Percentiles rank a stretch among this genome's conserved stretches.
Evolutionary conservation across 352 stramenopile genomes (phyloP).

Genomic region (Sclerospora graminicola): DNA sequence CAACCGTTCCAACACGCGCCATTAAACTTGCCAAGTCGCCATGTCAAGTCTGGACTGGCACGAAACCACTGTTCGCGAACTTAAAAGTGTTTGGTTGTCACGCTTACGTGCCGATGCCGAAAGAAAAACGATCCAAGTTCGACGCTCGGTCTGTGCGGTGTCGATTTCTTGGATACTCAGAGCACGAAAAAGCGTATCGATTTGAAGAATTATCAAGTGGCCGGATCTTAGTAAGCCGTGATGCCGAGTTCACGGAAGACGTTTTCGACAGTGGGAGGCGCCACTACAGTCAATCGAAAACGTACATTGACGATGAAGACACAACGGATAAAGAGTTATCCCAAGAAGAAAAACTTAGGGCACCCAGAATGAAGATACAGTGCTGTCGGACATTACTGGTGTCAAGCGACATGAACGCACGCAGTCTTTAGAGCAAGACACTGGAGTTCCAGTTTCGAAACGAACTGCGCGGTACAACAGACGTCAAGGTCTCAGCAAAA

Average conservation of each 20-base stretch:
- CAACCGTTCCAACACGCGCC: background rate
- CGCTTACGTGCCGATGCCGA: no score
- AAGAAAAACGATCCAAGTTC: no score
- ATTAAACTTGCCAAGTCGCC: background rate
- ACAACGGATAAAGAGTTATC: background rate
- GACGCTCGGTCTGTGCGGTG: no score
- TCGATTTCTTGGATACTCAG: background rate
- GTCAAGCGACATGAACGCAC: background rate
- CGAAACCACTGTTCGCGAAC: background rate
- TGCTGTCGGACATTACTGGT: no score
- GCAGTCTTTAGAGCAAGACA: background rate
- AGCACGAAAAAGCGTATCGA: background rate
- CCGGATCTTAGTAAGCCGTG: background rate
- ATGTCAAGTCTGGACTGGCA: background rate
- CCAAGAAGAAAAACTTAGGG: background rate
- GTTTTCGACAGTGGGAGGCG: background rate
- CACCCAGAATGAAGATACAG: no score
- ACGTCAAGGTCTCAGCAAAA: background rate
- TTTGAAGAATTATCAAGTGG: background rate
- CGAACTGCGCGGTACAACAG: background rate
- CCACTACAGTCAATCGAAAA: background rate
- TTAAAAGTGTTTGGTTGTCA: background rate
- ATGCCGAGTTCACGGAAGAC: background rate
- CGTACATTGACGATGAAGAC: no score
- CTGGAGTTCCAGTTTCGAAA: background rate